These are phyloP conservation scores for Mucor circinelloides DNA, from an alignment of 371 early-diverging fungal species.

Conservation along the genomic window DNA sequence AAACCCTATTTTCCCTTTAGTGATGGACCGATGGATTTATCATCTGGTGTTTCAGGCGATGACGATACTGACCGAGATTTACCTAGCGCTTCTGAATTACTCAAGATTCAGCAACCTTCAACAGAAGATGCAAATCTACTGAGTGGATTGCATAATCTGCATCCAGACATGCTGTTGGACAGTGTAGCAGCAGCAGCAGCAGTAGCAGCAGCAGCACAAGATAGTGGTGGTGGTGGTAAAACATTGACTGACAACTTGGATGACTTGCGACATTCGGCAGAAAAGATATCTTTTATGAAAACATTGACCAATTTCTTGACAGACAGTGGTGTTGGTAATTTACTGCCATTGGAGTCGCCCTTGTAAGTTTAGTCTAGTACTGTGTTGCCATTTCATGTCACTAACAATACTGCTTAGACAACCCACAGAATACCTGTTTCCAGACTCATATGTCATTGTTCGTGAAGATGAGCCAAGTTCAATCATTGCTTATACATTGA, in stretches of 20 bases:
- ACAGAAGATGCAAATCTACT: constrained; percentile 1
- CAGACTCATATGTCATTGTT: constrained; percentile 84
- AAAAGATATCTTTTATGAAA: constrained; percentile 73
- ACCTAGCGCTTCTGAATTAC: constrained; percentile 36
- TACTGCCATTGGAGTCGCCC: constrained; percentile 75
- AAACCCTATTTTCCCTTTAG: constrained; percentile 19
- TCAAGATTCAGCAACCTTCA: constrained; percentile 24
- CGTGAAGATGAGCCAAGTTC: constrained; percentile 95
- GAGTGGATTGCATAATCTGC: constrained; percentile 17
- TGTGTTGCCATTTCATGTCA: too few relatives aligned
- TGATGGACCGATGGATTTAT: constrained; percentile 23
- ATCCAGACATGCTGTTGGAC: constrained; percentile 17
- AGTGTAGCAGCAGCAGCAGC: not conserved
- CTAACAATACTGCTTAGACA: constrained; percentile 45
- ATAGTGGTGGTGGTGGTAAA: not conserved
- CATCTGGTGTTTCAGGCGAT: constrained; percentile 22
- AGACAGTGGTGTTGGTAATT: constrained; percentile 60
- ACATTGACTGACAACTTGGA: constrained; percentile 5
- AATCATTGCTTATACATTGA: constrained; percentile 88
- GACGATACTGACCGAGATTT: constrained; percentile 20
- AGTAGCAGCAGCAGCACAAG: not conserved
- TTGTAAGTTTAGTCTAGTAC: too few relatives aligned
- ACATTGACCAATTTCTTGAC: constrained; percentile 79
- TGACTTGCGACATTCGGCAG: constrained; percentile 28
- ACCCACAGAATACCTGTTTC: constrained; percentile 84